Evolutionary conservation across 2,329 filamentous ascomycete species (phyloP), one percentile per base, ranked within the genome.

Genomic region (Pseudogymnoascus sp.): DNA sequence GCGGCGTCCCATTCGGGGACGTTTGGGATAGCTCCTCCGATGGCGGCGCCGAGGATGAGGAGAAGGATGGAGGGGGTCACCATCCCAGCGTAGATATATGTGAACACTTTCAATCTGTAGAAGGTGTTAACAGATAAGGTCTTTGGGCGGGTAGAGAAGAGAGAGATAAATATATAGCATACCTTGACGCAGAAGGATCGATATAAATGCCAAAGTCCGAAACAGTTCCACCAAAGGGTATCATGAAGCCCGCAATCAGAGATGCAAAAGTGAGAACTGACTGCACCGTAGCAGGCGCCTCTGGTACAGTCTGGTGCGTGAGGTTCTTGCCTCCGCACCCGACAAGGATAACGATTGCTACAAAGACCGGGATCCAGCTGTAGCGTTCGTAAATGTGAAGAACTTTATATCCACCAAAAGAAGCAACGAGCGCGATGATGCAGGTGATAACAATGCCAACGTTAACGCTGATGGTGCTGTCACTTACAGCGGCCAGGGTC

Each of bases 21-120:
- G 65, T 79, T 82, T 25, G 79, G 75, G 1, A 84, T 77, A 31
- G 83, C 83, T 5, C 83, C 83, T 15, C 80, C 83, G 45, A 88
- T 85, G n/a, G 85, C 84, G 8, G 84, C 82, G 5, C 85, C 85
- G 0, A 87, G 78, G 0, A 77, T 77, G 83, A 88, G 86, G 59
- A 87, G 77, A 0, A 82, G 75, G 37, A 84, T 75, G 0, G 82
- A 82, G 0, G 84, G 83, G 4, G 82, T 66, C 5, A 77, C 71
- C 1, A 86, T 77, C 8, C 85, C 85, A 10, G 77, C 67, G 68
- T 84, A 87, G 1, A 78, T 80, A 68, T 87, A 87, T 3, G 74
- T 62, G 61, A 85, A 84, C 63, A 86, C 13, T 52, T 74, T 58
- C 74, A 73, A 40, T 63, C 36, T 66, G 63, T 64, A 8, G 61